phyloP scores from a whole-genome alignment of 2,329 filamentous ascomycete genomes.

The Talaromyces rugulosus region DNA sequence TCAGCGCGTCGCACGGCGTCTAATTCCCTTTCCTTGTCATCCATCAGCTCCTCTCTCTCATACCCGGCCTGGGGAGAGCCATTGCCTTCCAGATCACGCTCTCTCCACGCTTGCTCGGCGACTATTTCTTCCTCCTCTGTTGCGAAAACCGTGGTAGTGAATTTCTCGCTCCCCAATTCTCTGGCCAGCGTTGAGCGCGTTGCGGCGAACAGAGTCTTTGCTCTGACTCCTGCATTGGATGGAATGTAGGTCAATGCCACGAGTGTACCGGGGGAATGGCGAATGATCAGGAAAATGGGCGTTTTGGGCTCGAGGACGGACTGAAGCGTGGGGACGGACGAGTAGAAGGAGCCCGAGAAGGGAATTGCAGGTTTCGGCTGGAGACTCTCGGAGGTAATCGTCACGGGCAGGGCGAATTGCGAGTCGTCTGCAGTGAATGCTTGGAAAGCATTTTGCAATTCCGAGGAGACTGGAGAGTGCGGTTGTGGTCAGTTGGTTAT shows the following conservation, averaged over 20 bases:
- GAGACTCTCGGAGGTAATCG: slow-evolving; percentile 42
- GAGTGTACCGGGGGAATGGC: slow-evolving; percentile 38
- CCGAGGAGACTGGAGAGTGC: slow-evolving; percentile 37
- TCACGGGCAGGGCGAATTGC: slow-evolving; percentile 44
- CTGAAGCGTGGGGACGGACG: slow-evolving; percentile 47
- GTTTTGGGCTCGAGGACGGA: slow-evolving; percentile 51
- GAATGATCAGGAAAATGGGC: slow-evolving; percentile 60
- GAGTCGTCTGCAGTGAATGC: slow-evolving; percentile 37
- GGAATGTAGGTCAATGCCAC: slow-evolving; percentile 61
- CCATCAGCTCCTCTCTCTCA: slow-evolving; percentile 51
- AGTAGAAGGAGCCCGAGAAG: slow-evolving; percentile 48
- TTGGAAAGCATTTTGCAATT: slow-evolving; percentile 45
- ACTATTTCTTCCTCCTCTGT: slow-evolving; percentile 57
- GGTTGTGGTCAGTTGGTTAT: slow-evolving; percentile 2
- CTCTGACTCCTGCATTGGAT: slow-evolving; percentile 58
- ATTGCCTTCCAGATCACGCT: slow-evolving; percentile 46
- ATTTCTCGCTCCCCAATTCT: slow-evolving; percentile 60
- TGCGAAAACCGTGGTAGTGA: slow-evolving; percentile 55
- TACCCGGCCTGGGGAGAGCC: slow-evolving; percentile 22
- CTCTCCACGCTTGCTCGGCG: slow-evolving; percentile 49
- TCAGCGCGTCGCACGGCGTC: slow-evolving; percentile 57
- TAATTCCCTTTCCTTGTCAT: slow-evolving; percentile 56
- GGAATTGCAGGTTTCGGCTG: slow-evolving; percentile 36
- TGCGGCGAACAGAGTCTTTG: slow-evolving; percentile 64
- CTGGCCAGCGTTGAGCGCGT: slow-evolving; percentile 57